These are phyloP conservation scores for Primulina tabacum DNA, from an alignment of 257 asterid species.

Conservation along the genomic window DNA sequence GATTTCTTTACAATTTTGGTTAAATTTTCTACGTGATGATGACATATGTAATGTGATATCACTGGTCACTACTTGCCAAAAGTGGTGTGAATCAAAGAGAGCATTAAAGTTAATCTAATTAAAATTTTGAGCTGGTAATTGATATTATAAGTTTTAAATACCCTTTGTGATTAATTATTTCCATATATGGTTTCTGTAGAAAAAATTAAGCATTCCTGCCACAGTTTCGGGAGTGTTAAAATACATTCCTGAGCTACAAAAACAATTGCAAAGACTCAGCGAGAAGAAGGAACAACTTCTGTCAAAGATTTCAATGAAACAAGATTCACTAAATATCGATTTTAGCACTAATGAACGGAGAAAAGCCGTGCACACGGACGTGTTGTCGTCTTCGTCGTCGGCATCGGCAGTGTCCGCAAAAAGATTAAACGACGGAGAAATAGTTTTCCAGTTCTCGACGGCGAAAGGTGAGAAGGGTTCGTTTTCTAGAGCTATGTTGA, in stretches of 20 bases:
- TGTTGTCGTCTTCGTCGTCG: slow-evolving; percentile 1
- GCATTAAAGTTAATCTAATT: too few species aligned
- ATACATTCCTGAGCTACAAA: slow-evolving; percentile 73
- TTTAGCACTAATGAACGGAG: slow-evolving; percentile 13
- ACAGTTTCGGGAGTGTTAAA: slow-evolving; percentile 58
- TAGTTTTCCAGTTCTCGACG: slow-evolving; percentile 46
- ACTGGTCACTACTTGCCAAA: too few species aligned
- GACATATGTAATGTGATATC: too few species aligned
- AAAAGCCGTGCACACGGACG: neutral
- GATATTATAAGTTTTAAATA: too few species aligned
- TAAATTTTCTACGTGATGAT: too few species aligned
- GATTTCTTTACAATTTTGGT: too few species aligned
- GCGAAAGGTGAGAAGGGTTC: slow-evolving; percentile 24
- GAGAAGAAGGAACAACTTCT: slow-evolving; percentile 42
- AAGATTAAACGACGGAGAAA: slow-evolving; percentile 37
- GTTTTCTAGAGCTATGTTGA: slow-evolving; percentile 29
- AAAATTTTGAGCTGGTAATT: too few species aligned
- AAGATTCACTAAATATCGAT: slow-evolving; percentile 10
- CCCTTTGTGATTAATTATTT: neutral
- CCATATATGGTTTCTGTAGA: slow-evolving; percentile 32
- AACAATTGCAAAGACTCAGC: slow-evolving; percentile 44
- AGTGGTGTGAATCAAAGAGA: too few species aligned
- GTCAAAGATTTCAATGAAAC: slow-evolving; percentile 25
- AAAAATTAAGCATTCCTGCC: slow-evolving; percentile 57
- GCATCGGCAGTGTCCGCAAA: slow-evolving; percentile 35